Evolutionary conservation across 23 red algal genomes (phyloP), one percentile per base, ranked within the genome.

Genomic region (Agarophyton chilense): DNA sequence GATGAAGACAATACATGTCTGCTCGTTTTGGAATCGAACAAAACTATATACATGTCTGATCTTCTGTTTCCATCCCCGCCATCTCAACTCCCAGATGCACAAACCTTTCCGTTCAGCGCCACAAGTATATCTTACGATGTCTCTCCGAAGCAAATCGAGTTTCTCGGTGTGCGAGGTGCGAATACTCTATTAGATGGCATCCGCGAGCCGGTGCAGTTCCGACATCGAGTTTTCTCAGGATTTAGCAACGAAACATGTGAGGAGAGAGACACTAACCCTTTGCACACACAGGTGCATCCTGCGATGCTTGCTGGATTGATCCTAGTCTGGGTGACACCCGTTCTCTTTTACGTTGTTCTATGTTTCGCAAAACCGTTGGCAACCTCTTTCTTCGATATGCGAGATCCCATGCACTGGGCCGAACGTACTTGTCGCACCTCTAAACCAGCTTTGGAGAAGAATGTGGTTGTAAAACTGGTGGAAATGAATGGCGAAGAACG

Each of bases 391-490:
- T 70, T 70, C 34, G 64, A 70, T 70, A 70, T 70, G 64, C 64
- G 64, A 41, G 64, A 70, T 22, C 64, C 64, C 34, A 70, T 70
- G 64, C 64, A 70, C 38, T 70, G 64, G 64, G 64, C 64, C 21
- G 34, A 70, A 42, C 64, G 64, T 16, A 70, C 64, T 21, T 42
- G 21, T 70, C 64, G 64, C 38, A 18, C 64, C 9, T 32, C 34
- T 8, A 70, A 22, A 0, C 10, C 38, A 21, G 4, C 38, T 41
- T 42, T 70, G 32, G 28, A 70, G 64, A 36, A 42, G 6, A 22
- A 70, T 42, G 64, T 42, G 18, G 64, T 40, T 18, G 38, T 70
- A 18, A 36, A 42, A 17, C 34, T 70, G 4, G 34, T 70, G 34
- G 19, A 18, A 40, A 14, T 40, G 19, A 26, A 26, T 41, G 64